Evolutionary conservation across 805 yeast species (phyloP).

Genomic region (Wickerhamomyces tratensis): DNA sequence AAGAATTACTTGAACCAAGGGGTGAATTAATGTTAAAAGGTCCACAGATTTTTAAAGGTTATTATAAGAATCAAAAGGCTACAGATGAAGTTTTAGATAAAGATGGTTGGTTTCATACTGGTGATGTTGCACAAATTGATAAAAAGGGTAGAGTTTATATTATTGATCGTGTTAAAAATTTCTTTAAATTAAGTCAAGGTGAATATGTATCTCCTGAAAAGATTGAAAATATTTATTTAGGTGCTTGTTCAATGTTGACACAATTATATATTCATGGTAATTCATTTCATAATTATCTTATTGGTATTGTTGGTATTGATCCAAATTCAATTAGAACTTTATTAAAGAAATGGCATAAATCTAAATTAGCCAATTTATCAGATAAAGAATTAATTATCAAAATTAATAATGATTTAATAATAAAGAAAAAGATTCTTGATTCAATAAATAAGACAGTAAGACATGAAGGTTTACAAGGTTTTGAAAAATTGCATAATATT

Average conservation of each 20-base stretch:
- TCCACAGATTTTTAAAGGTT: slow-evolving; percentile 41
- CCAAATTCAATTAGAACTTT: slow-evolving; percentile 18
- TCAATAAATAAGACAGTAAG: neutral
- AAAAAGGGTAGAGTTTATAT: slow-evolving; percentile 36
- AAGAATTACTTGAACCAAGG: slow-evolving; percentile 16
- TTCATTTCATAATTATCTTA: slow-evolving; percentile 37
- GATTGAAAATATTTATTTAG: slow-evolving; percentile 46
- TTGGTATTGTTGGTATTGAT: slow-evolving; percentile 47
- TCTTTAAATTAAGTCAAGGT: slow-evolving; percentile 44
- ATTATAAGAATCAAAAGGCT: slow-evolving; percentile 39
- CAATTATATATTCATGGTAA: slow-evolving; percentile 52
- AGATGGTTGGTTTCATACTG: slow-evolving; percentile 48
- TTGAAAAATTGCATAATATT: slow-evolving; percentile 40
- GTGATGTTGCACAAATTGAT: slow-evolving; percentile 43
- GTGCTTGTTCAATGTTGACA: slow-evolving; percentile 28
- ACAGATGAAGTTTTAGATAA: slow-evolving; percentile 33
- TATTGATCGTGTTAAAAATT: slow-evolving; percentile 47
- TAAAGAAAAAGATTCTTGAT: slow-evolving; percentile 3
- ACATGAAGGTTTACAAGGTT: slow-evolving; percentile 28
- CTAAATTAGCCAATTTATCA: slow-evolving; percentile 4
- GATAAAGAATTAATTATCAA: slow-evolving; percentile 2
- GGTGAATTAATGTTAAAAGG: slow-evolving; percentile 50
- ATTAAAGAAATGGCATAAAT: slow-evolving; percentile 10
- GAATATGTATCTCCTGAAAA: slow-evolving; percentile 61
- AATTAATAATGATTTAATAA: slow-evolving; percentile 3